Evolutionary conservation across 257 asterid genomes (phyloP), one percentile per base, ranked within the genome.

Genomic region (Solanum lignicaule): DNA sequence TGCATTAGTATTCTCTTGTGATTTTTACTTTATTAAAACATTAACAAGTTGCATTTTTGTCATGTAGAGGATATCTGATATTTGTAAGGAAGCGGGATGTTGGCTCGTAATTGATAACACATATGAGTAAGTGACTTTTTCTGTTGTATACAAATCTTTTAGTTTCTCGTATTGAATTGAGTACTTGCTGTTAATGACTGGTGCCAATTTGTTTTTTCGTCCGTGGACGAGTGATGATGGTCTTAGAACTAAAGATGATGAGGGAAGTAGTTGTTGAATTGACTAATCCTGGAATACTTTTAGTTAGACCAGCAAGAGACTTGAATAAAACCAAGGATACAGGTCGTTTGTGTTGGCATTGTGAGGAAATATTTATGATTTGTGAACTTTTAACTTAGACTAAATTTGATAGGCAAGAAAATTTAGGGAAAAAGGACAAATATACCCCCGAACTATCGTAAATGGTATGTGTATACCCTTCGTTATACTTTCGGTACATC

Each of bases 91-190:
- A 14, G 95, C 97, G 58, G 99, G 99, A 76, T 94, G 98, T 74
- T 97, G 99, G 99, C 97, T 97, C 52, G 96, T 94, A 15, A 89
- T 97, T 46, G 99, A 97, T 92, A 97, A 96, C 90, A 97, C 99
- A 39, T 97, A 96, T 2, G 99, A 97, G 99, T 97, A 92, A 93
- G 98, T 94, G 39, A 14, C 9, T 4, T 52, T 82, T 71, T 72
- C 35, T 13, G 69, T 68, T 15, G 16, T 39, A 20, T 66, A 43
- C 12, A 7, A 27, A 25, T 43, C 39, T 41, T 79, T 43, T 27
- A 15, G 66, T 79, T 43, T 79, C 25, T 27, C 85, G 18, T 79
- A 43, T 79, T 79, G 38, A 79, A 9, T 25, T 43, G 66, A 43
- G 16, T 14, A 9, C 84, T 31, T 27, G 66, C 39, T 25, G 14